Evolutionary conservation across 192 early-diverging fungal genomes (phyloP), one percentile per base, ranked within the genome.

Genomic region (Mortierella hygrophila): DNA sequence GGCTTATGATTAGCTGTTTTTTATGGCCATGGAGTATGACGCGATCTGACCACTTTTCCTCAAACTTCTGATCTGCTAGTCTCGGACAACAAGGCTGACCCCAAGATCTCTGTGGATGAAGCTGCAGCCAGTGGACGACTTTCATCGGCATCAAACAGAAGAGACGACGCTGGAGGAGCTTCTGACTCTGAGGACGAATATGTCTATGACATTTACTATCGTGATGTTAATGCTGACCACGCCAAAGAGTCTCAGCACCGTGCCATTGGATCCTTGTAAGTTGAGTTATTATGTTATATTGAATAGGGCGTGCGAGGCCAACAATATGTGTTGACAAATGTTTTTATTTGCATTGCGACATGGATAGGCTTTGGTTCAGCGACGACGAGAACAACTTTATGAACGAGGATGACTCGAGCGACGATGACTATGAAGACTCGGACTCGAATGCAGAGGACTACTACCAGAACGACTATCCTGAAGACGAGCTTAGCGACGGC

Each of bases 381-480:
- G 78, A 78, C 75, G 81, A 77, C 32, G 76, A 80, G 41, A 75
- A 80, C 37, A 83, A 78, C 63, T 83, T 82, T 70, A 73, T 74
- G 73, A 74, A 79, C 70, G 77, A 80, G 70, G 76, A 70, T 44
- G 81, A 74, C 21, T 77, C 73, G 6, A 82, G 49, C 20, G 72
- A 78, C 46, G 73, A 72, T 7, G 75, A 79, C 75, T 89, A 77
- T 65, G 74, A 88, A 47, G 77, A 82, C 49, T 74, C 82, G 26
- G 75, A 77, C 69, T 82, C 57, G 70, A 80, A 88, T 89, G 93
- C 95, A 1, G 95, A 96, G 81, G 94, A 95, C 82, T 94, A 93
- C 81, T 96, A 96, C 80, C 91, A 92, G 75, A 94, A 96, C 82
- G 94, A 95, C 79, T 96, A 96, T 73, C 95, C 95, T 5, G 95